Conservation (phyloP, 306 rosid species). For the Dryas octopetala region DNA sequence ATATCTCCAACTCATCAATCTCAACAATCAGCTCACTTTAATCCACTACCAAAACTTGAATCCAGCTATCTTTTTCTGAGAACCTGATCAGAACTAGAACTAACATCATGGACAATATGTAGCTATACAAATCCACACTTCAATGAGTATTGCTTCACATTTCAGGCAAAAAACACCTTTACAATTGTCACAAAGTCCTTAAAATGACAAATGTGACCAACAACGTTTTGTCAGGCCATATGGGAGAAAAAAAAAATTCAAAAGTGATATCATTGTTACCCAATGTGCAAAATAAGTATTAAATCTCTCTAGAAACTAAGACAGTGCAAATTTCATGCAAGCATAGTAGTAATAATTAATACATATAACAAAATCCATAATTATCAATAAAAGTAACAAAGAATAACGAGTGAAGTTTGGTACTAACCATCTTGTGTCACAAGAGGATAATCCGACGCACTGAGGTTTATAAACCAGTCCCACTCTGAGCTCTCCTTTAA, state of each 20-base stretch:
- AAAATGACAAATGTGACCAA: background rate
- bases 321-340: constrained; percentile 12
- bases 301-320: constrained; percentile 18
- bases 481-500: constrained; percentile 73
- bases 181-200: constrained; percentile 18
- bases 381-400: constrained; percentile 1
- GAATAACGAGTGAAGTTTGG: constrained; percentile 12
- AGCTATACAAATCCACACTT: constrained; percentile 18
- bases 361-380: background rate
- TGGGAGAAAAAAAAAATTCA: background rate
- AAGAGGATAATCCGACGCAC: constrained; percentile 99
- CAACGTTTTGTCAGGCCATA: constrained; percentile 17
- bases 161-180: constrained; percentile 19
- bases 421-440: constrained; percentile 94
- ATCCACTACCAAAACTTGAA: constrained; percentile 11
- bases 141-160: constrained; percentile 15
- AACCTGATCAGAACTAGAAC: constrained; percentile 10
- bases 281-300: background rate
- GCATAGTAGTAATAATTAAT: constrained; percentile 13
- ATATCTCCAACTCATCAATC: constrained; percentile 11
- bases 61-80: background rate
- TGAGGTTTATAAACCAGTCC: constrained; percentile 94
- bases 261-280: background rate
- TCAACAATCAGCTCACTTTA: constrained; percentile 19
- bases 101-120: constrained; percentile 3